Base-by-base conservation (phyloP, 169 alveolate genomes). In the Theileria orientalis region DNA sequence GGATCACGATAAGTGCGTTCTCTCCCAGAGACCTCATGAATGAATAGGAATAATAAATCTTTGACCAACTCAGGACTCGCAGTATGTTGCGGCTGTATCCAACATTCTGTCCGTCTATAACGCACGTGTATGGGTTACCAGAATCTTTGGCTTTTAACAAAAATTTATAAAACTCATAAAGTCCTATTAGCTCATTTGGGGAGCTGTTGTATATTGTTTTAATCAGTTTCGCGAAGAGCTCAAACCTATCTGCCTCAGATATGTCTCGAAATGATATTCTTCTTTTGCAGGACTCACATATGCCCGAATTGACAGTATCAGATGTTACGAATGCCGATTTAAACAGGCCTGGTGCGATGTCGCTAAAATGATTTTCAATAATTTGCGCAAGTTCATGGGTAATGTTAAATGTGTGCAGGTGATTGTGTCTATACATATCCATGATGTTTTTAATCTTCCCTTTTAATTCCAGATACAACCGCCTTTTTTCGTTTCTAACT, bases 91-190 rank as follows among this genome's bases (percentile, higher is more conserved):
- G 32, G 64, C 66, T 59, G 63, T 51, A 79, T 16, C 87, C 87
- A 32, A 79, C 73, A 60, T 79, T 79, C 57, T 69, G 83, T 23
- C 87, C 87, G 35, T 79, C 87, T 13, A 79, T 56, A 0, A 79
- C 42, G 60, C 83, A 79, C 21, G 87, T 79, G 75, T 79, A 79
- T 6, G 76, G 70, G 21, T 49, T 21, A 23, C 77, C 77, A 0
- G 6, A 13, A 30, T 29, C 60, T 56, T 49, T 7, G 19, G 76
- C 69, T 19, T 47, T 64, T 42, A 59, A 51, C 2, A 79, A 37
- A 49, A 76, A 62, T 13, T 70, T 47, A 51, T 79, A 79, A 29
- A 79, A 79, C 69, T 70, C 67, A 32, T 72, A 69, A 7, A 79
- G 70, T 0, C 73, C 72, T 3, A 27, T 14, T 0, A 79, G 41